These are phyloP conservation scores for Mycena epipterygia DNA, from an alignment of 768 basidiomycete species.

Conservation along the genomic window DNA sequence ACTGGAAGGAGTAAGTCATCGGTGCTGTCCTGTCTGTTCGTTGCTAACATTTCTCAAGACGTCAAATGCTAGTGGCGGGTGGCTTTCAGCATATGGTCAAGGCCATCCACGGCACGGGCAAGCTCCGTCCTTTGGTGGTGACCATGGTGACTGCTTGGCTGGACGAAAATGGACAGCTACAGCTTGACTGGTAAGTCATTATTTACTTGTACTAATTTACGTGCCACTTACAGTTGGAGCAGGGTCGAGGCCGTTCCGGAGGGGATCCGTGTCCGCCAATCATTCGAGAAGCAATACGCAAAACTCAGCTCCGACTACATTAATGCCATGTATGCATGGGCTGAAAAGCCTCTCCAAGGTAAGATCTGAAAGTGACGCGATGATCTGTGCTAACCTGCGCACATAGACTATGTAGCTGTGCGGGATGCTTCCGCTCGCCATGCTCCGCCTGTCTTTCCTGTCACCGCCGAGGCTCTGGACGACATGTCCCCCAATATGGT, in stretches of 20 bases:
- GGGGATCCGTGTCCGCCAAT: background rate
- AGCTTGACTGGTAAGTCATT: constrained; percentile 13
- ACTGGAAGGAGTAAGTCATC: no score
- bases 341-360: constrained; percentile 24
- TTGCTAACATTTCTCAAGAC: no score
- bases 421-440: no score
- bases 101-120: no score
- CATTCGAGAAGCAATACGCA: background rate
- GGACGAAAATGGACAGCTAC: background rate
- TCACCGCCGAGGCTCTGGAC: background rate
- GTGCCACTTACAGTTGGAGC: no score
- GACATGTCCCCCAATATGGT: background rate
- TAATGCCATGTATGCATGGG: constrained; percentile 9
- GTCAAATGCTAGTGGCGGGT: no score
- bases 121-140: constrained; percentile 10
- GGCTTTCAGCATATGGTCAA: no score
- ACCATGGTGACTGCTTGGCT: constrained; percentile 13
- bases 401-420: constrained; percentile 2
- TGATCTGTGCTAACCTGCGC: background rate
- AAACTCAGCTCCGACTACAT: background rate
- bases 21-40: no score
- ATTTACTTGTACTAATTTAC: no score
- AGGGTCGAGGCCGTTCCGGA: constrained; percentile 24
- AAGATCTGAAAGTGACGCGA: background rate
- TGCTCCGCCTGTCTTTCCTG: background rate